These are phyloP conservation scores for Cystobasidium ongulense DNA, from an alignment of 768 basidiomycete genomes.

Conservation along the genomic window DNA sequence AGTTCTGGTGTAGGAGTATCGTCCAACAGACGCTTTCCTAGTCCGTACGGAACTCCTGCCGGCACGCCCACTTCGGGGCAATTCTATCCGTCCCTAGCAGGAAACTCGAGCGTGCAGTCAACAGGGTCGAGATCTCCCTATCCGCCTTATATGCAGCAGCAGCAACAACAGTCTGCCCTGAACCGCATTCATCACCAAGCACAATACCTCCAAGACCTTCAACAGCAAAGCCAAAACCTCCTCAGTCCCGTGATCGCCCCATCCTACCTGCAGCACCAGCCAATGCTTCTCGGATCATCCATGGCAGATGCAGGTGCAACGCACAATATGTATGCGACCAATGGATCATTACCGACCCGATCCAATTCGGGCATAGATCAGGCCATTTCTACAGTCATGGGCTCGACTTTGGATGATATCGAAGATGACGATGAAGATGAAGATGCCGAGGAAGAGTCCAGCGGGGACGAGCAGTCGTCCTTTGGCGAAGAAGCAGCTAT, in stretches of 20 bases:
- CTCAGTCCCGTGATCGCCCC: background rate
- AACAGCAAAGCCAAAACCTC: background rate
- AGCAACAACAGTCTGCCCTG: background rate
- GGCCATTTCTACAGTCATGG: background rate
- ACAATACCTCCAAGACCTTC: background rate
- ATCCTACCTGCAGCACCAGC: background rate
- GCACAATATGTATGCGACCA: background rate
- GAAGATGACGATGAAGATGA: constrained; percentile 25
- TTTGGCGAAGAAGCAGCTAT: background rate
- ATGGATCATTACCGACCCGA: background rate
- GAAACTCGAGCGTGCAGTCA: background rate
- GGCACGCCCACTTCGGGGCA: background rate
- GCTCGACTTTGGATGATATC: background rate
- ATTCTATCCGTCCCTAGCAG: background rate
- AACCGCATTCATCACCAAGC: background rate
- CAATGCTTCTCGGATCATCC: background rate
- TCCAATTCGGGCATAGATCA: background rate
- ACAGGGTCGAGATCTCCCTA: background rate
- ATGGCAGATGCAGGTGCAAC: background rate
- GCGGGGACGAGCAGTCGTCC: background rate
- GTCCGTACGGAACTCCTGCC: background rate
- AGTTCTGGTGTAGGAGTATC: background rate
- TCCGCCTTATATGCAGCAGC: background rate
- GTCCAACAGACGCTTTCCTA: background rate
- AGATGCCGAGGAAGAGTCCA: constrained; percentile 4